A percentile compares a stretch with the other conserved stretches of the same genome.
phyloP scores from a whole-genome alignment of 768 basidiomycete genomes.

The Albatrellus ellisii region DNA sequence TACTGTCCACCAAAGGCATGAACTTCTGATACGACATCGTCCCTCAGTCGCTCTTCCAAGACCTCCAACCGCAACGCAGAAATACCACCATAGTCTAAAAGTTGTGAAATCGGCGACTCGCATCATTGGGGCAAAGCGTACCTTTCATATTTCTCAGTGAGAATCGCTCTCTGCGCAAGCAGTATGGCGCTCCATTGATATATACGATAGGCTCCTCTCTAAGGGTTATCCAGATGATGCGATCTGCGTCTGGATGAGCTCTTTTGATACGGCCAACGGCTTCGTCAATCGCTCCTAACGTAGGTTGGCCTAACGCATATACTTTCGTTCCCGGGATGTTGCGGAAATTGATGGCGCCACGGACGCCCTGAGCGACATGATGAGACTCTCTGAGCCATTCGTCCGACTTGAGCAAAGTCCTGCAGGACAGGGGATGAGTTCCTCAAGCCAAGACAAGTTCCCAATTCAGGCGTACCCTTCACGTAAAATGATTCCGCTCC shows the following conservation, averaged over 20 bases:
- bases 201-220: conserved; percentile 88
- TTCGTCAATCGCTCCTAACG: conserved; percentile 71
- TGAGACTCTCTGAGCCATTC: conserved; percentile 74
- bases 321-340: conserved; percentile 69
- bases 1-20: conserved; percentile 74
- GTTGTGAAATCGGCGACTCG: no score
- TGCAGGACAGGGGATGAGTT: conserved; percentile 20
- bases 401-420: conserved; percentile 85
- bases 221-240: conserved; percentile 85
- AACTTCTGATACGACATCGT: conserved; percentile 80
- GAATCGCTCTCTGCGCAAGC: conserved; percentile 72
- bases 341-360: conserved; percentile 94
- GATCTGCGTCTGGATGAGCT: conserved; percentile 43
- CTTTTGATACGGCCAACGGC: conserved; percentile 55
- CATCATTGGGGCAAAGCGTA: no score
- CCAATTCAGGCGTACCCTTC: conserved; percentile 59
- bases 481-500: conserved; percentile 87
- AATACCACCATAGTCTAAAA: conserved; percentile 88
- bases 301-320: conserved; percentile 91
- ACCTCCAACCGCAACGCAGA: conserved; percentile 81
- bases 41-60: conserved; percentile 79
- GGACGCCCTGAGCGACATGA: conserved; percentile 51
- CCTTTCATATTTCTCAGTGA: conserved; percentile 93
- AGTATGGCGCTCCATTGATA: conserved; percentile 88
- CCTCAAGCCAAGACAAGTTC: no score